A percentile compares a stretch with the other conserved stretches of the same genome.
Evolutionary conservation across 1,284 basidiomycete genomes (phyloP).

Genomic region (Kalmanozyma brasiliensis): DNA sequence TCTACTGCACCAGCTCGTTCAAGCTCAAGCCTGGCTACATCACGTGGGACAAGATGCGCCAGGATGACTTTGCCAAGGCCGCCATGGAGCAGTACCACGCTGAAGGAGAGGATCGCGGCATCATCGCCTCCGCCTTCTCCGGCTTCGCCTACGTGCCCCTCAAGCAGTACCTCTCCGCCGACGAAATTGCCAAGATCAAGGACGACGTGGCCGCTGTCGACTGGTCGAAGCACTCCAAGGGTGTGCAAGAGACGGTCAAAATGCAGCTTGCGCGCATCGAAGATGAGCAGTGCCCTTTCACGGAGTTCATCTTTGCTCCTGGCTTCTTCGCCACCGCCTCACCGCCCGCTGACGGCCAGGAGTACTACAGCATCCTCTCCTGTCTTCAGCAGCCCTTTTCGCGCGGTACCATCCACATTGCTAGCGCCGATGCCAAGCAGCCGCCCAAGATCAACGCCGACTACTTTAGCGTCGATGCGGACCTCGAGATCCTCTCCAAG

Average conservation of each 20-base stretch:
- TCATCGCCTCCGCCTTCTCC: conserved; percentile 52
- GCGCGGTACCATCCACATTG: conserved; percentile 54
- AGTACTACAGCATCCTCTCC: conserved; percentile 55
- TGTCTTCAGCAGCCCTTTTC: conserved; percentile 55
- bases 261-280: conserved; percentile 45
- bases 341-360: conserved; percentile 40
- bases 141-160: conserved; percentile 55
- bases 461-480: conserved; percentile 55
- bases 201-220: conserved; percentile 29
- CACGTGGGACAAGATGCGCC: conserved; percentile 58
- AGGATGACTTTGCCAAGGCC: conserved; percentile 53
- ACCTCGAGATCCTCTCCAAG: conserved; percentile 52
- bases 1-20: conserved; percentile 66
- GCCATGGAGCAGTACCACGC: conserved; percentile 54
- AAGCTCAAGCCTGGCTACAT: conserved; percentile 53
- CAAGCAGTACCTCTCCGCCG: conserved; percentile 39
- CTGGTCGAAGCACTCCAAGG: conserved; percentile 40
- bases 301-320: conserved; percentile 59
- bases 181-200: conserved; percentile 47
- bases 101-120: conserved; percentile 47
- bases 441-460: conserved; percentile 51
- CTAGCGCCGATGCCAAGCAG: conserved; percentile 19
- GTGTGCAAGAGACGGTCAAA: conserved; percentile 48
- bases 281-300: conserved; percentile 46
- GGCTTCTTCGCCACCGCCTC: conserved; percentile 53